These are phyloP conservation scores for Exophiala sideris DNA, from an alignment of 2,329 filamentous ascomycete genomes.

Conservation along the genomic window DNA sequence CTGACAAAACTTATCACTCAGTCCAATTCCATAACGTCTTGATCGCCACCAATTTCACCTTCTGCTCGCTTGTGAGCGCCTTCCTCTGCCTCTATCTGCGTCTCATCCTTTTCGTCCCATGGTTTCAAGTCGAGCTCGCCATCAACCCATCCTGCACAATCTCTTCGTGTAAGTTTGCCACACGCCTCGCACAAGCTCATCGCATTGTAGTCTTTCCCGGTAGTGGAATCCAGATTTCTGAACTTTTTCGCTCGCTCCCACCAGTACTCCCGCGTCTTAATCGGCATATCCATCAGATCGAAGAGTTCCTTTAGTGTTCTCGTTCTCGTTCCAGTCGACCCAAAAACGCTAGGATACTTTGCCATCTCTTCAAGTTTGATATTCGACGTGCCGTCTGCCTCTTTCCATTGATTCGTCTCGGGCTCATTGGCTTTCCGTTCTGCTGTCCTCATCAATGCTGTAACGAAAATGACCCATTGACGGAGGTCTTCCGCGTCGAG, in stretches of 20 bases:
- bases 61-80: neutral
- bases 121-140: slow-evolving; percentile 10
- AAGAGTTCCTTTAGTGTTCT: slow-evolving; percentile 15
- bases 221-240: neutral
- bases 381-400: neutral
- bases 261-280: slow-evolving; percentile 11
- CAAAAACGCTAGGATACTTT: slow-evolving; percentile 10
- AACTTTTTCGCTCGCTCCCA: slow-evolving; percentile 7
- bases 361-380: neutral
- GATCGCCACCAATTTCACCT: neutral
- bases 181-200: neutral
- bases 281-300: slow-evolving; percentile 11
- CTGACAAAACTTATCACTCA: no score
- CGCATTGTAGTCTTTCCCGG: no score
- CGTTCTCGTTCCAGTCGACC: neutral
- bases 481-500: slow-evolving; percentile 5
- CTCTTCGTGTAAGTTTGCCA: neutral
- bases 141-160: slow-evolving; percentile 13
- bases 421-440: slow-evolving; percentile 13
- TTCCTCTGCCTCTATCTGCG: neutral
- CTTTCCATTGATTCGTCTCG: neutral
- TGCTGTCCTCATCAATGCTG: slow-evolving; percentile 14
- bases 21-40: neutral
- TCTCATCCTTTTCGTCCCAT: slow-evolving; percentile 1
- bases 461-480: slow-evolving; percentile 18